Percentiles rank a stretch among this genome's conserved stretches.
Conservation (phyloP, 108 stramenopile species). For the Licmophora abbreviata region DNA sequence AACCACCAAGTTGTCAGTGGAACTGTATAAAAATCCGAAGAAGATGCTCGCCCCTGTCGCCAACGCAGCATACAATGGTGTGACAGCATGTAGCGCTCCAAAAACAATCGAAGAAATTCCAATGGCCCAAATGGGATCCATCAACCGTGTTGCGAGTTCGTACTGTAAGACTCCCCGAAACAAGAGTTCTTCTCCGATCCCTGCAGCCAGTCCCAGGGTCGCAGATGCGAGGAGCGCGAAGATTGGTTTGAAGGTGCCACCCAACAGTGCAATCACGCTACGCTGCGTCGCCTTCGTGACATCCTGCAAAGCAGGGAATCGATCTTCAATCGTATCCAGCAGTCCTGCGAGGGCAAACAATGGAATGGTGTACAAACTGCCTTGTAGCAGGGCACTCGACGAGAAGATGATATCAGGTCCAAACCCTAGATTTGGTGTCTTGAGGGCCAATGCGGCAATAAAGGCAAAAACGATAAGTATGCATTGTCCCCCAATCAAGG, state of each 20-base stretch:
- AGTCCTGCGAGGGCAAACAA: slow-evolving; percentile 39
- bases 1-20: slow-evolving; percentile 52
- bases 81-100: slow-evolving; percentile 80
- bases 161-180: slow-evolving; percentile 80
- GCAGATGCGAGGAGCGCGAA: slow-evolving; percentile 33
- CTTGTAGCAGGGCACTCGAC: slow-evolving; percentile 16
- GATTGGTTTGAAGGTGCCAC: slow-evolving; percentile 42
- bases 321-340: slow-evolving; percentile 50
- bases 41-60: slow-evolving; percentile 67
- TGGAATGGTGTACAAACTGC: slow-evolving; percentile 46
- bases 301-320: slow-evolving; percentile 52
- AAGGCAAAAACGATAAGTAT: slow-evolving; percentile 43
- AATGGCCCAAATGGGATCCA: slow-evolving; percentile 28
- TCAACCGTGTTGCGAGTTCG: slow-evolving; percentile 26
- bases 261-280: slow-evolving; percentile 61
- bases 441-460: slow-evolving; percentile 14
- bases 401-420: slow-evolving; percentile 37
- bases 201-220: slow-evolving; percentile 64
- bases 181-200: slow-evolving; percentile 82
- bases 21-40: slow-evolving; percentile 71
- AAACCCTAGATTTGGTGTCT: slow-evolving; percentile 54
- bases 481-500: slow-evolving; percentile 60
- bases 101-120: slow-evolving; percentile 53
- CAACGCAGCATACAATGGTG: slow-evolving; percentile 70
- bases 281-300: slow-evolving; percentile 73